These are phyloP conservation scores for Phaffia rhodozyma DNA, from an alignment of 1,284 basidiomycete species.

Conservation along the genomic window DNA sequence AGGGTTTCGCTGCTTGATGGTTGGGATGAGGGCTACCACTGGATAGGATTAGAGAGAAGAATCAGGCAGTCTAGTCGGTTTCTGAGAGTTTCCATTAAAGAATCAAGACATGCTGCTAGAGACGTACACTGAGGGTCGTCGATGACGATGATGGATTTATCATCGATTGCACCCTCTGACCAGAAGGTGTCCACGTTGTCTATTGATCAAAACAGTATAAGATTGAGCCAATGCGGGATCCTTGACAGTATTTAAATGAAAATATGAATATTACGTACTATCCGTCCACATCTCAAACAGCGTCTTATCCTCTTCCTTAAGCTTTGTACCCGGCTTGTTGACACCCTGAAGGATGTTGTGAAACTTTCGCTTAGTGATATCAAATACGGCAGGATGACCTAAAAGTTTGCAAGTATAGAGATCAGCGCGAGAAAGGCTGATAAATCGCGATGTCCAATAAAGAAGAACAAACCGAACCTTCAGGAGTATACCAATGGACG, in stretches of 20 bases:
- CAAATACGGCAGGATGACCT: constrained; percentile 76
- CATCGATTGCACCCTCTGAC: constrained; percentile 51
- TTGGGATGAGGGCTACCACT: constrained; percentile 60
- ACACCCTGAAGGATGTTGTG: constrained; percentile 47
- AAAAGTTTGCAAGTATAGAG: background rate
- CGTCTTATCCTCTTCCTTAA: constrained; percentile 60
- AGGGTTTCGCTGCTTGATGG: constrained; percentile 66
- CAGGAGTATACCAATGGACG: constrained; percentile 57
- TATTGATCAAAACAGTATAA: background rate
- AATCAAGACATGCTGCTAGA: background rate
- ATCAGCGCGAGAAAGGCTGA: background rate
- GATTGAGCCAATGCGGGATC: background rate
- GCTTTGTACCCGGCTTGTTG: constrained; percentile 55
- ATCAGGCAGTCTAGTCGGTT: no score
- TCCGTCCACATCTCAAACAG: constrained; percentile 63
- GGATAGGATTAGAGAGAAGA: no score
- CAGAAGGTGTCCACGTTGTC: constrained; percentile 48
- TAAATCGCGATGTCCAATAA: background rate
- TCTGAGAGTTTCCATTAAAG: background rate
- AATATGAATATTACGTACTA: constrained; percentile 37
- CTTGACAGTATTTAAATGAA: background rate
- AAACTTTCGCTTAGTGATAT: constrained; percentile 75
- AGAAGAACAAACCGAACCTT: constrained; percentile 13
- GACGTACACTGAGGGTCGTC: constrained; percentile 45
- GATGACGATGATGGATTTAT: constrained; percentile 45